A percentile compares a stretch with the other conserved stretches of the same genome.
phyloP scores from a whole-genome alignment of 2,329 filamentous ascomycete genomes.

The Arachnopeziza araneosa region DNA sequence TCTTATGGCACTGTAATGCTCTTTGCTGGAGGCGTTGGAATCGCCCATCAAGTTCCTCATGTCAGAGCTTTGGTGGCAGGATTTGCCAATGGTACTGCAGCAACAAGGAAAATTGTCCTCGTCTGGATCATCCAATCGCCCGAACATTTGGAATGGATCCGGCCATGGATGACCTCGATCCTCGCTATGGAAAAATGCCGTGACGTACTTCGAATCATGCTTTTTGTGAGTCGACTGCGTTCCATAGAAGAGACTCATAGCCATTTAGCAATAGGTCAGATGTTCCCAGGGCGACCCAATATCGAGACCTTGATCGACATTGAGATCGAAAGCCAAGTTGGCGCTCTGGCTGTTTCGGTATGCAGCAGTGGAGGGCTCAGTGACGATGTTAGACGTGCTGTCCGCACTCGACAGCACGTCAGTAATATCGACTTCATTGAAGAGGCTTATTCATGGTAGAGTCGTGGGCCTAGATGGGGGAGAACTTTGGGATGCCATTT shows the following conservation, averaged over 20 bases:
- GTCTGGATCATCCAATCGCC: constrained; percentile 77
- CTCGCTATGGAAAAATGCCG: constrained; percentile 68
- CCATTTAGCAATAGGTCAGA: constrained; percentile 71
- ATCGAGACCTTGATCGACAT: constrained; percentile 65
- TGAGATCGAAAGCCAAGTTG: constrained; percentile 70
- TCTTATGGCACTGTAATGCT: constrained; percentile 76
- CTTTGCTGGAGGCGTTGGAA: constrained; percentile 75
- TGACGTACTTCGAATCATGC: constrained; percentile 68
- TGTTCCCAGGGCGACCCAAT: constrained; percentile 77
- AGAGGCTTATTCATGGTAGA: constrained; percentile 66
- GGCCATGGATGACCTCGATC: constrained; percentile 78
- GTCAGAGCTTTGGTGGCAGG: constrained; percentile 67
- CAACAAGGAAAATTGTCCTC: constrained; percentile 65
- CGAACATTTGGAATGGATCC: constrained; percentile 78
- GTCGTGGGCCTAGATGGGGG: too few species aligned
- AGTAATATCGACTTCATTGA: constrained; percentile 73
- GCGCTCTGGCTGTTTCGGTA: constrained; percentile 67
- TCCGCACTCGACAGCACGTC: constrained; percentile 57
- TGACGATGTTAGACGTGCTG: constrained; percentile 67
- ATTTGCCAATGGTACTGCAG: constrained; percentile 62
- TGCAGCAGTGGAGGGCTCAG: constrained; percentile 70
- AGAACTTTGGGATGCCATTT: too few species aligned
- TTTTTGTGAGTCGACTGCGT: constrained; percentile 70
- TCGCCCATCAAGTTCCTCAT: constrained; percentile 74
- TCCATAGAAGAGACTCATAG: constrained; percentile 78